A percentile compares a stretch with the other conserved stretches of the same genome.
Evolutionary conservation across 371 early-diverging fungal species (phyloP).

Genomic region (Haplosporangium sp.): DNA sequence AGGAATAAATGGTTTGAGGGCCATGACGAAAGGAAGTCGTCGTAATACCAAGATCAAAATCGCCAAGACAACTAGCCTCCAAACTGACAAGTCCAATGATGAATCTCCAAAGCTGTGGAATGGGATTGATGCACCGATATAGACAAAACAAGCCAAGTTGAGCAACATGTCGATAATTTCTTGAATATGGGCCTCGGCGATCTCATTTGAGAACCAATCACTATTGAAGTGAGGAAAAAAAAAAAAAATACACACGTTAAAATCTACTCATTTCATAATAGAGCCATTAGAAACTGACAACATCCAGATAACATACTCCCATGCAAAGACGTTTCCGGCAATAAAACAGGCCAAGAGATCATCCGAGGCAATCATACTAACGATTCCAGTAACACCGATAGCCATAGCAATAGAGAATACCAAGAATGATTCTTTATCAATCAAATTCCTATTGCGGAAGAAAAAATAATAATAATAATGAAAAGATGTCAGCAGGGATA

Average conservation of each 20-base stretch:
- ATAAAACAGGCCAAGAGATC: slow-evolving; percentile 94
- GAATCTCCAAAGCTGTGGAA: slow-evolving; percentile 76
- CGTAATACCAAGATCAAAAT: slow-evolving; percentile 84
- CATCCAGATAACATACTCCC: slow-evolving; percentile 67
- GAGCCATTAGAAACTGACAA: background rate
- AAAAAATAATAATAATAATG: too few relatives aligned
- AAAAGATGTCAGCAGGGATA: too few relatives aligned
- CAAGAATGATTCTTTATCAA: slow-evolving; percentile 93
- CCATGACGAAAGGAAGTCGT: slow-evolving; percentile 83
- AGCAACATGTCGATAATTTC: slow-evolving; percentile 93
- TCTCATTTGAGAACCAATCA: slow-evolving; percentile 91
- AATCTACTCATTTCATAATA: too few relatives aligned
- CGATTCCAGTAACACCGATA: slow-evolving; percentile 81
- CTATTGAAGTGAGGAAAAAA: slow-evolving; percentile 20
- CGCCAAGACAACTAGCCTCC: slow-evolving; percentile 78
- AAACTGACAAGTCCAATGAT: slow-evolving; percentile 65
- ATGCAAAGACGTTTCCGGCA: slow-evolving; percentile 90
- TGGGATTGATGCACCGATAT: slow-evolving; percentile 91
- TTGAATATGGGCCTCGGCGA: slow-evolving; percentile 88
- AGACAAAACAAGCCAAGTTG: slow-evolving; percentile 92
- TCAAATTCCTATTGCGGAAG: slow-evolving; percentile 63
- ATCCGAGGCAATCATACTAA: slow-evolving; percentile 83
- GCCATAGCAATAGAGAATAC: slow-evolving; percentile 89
- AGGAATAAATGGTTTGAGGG: slow-evolving; percentile 76
- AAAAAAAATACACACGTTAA: background rate